Evolutionary conservation across 2,329 filamentous ascomycete genomes (phyloP), one percentile per base, ranked within the genome.

Genomic region (Apiospora kogelbergensis): DNA sequence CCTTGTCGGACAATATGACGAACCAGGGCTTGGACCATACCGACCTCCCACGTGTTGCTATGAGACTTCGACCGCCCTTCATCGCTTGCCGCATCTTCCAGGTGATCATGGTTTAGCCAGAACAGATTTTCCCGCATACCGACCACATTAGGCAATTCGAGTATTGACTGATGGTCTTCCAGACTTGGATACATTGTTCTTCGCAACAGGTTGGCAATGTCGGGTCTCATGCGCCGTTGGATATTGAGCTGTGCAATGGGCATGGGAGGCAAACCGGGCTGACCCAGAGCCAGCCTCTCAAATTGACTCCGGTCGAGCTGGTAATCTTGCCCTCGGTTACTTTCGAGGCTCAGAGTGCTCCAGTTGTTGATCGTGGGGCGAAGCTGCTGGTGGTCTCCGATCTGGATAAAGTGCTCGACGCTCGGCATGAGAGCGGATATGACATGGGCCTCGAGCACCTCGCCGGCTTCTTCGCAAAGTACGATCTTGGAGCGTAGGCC

Each of bases 391-490:
- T 91, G 88, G 72, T 91, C 90, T 0, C 90, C 89, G 46, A 91
- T 91, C 17, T 89, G 81, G 24, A 92, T 87, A 7, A 83, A 79
- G 69, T 93, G 90, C 74, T 92, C 84, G 0, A 91, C 76, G 0
- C 84, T 84, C 0, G 89, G 89, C 0, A 90, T 78, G 4, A 92
- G 76, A 0, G 89, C 84, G 0, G 88, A 87, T 0, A 92, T 74
- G 3, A 88, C 80, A 69, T 92, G 89, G 0, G 87, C 82, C 75
- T 93, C 91, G 42, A 92, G 80, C 0, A 93, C 87, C 71, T 93
- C 90, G 0, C 86, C 90, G 1, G 90, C 90, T 73, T 93, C 90
- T 75, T 93, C 90, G 44, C 88, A 91, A 0, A 93, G 75, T n/a
- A 93, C 76, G 0, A 91, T 84, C 70, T 90, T 90, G 41, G 81